A percentile compares a stretch with the other conserved stretches of the same genome.
These are phyloP conservation scores for Diaporthe citriasiana DNA, from an alignment of 2,329 filamentous ascomycete species.

Conservation along the genomic window DNA sequence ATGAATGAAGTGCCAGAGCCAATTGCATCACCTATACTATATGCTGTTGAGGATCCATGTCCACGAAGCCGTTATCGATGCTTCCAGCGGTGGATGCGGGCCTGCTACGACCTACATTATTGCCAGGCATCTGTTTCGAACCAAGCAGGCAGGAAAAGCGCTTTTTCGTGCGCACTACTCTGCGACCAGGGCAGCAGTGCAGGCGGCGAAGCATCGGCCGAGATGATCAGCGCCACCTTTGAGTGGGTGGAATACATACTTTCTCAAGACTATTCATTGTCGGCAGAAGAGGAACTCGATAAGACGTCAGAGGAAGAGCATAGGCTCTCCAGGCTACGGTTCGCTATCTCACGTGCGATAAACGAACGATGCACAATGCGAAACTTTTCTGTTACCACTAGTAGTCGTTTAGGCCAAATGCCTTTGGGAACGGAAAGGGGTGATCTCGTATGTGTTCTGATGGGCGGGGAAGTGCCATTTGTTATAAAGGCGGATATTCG, in stretches of 20 bases:
- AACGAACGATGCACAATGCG: neutral
- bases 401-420: neutral
- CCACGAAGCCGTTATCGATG: neutral
- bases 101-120: neutral
- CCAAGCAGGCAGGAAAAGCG: neutral
- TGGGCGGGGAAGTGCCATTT: neutral
- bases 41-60: neutral
- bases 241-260: neutral
- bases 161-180: neutral
- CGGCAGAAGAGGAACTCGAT: neutral
- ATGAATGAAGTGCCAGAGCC: neutral
- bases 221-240: neutral
- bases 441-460: neutral
- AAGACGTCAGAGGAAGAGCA: neutral
- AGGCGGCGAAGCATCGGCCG: neutral
- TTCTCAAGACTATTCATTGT: neutral
- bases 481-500: no score
- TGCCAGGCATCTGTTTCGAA: neutral
- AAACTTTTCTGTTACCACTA: neutral
- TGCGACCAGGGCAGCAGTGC: neutral
- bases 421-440: neutral
- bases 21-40: neutral
- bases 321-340: neutral
- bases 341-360: neutral
- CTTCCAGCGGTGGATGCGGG: neutral